Evolutionary conservation across 805 yeast genomes (phyloP).

Genomic region (Zygoascus flipseniorum): DNA sequence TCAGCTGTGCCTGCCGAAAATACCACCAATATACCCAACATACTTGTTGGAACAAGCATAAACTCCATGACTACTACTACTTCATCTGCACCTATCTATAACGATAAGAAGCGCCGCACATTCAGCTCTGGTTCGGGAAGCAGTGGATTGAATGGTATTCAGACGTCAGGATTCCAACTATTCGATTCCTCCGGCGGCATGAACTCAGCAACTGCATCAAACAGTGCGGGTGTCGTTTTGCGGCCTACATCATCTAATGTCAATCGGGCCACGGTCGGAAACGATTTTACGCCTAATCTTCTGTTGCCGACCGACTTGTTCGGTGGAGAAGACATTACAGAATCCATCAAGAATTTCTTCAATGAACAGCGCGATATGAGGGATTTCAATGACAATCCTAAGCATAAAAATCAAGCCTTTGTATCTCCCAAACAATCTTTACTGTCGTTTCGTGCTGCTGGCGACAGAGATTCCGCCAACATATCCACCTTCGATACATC

Average conservation of each 20-base stretch:
- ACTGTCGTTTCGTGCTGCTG: constrained; percentile 7
- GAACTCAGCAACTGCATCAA: background rate
- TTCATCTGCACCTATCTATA: background rate
- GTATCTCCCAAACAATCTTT: constrained; percentile 14
- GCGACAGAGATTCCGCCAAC: background rate
- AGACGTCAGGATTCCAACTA: background rate
- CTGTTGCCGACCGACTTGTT: constrained; percentile 31
- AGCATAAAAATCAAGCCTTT: constrained; percentile 2
- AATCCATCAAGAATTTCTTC: constrained; percentile 13
- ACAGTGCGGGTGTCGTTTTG: background rate
- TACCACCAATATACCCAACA: background rate
- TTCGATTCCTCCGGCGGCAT: background rate
- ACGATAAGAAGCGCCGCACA: background rate
- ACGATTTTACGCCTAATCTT: constrained; percentile 19
- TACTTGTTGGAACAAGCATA: background rate
- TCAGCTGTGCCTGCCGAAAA: background rate
- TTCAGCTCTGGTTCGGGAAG: background rate
- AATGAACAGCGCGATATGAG: constrained; percentile 4
- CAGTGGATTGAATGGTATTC: background rate
- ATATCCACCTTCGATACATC: background rate
- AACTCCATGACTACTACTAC: background rate
- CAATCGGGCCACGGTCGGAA: background rate
- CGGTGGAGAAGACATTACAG: constrained; percentile 20
- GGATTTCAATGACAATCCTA: background rate
- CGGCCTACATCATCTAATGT: background rate